phyloP scores from a whole-genome alignment of 1,139 yeast species.

The Yamadazyma spencermartinsiae region DNA sequence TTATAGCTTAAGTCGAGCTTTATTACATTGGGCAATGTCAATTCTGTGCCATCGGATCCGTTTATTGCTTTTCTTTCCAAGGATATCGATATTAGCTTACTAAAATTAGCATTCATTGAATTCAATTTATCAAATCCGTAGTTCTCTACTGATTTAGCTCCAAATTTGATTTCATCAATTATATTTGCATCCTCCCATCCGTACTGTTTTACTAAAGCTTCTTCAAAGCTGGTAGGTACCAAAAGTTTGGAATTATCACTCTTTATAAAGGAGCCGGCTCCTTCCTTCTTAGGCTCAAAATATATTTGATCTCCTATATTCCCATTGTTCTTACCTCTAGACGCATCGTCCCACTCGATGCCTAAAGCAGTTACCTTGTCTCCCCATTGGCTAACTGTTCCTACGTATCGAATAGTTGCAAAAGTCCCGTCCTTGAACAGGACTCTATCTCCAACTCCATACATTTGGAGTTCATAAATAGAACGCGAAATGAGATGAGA shows the following conservation, averaged over 20 bases:
- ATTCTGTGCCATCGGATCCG: conserved; percentile 2
- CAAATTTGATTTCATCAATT: conserved; percentile 35
- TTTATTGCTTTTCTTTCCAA: conserved; percentile 29
- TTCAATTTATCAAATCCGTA: conserved; percentile 65
- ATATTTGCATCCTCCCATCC: conserved; percentile 23
- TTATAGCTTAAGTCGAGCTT: conserved; percentile 66
- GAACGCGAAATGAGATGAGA: no score
- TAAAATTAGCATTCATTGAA: conserved; percentile 46
- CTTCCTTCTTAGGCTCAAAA: conserved; percentile 38
- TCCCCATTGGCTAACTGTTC: conserved; percentile 65
- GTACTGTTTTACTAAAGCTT: conserved; percentile 54
- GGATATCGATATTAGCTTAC: conserved; percentile 47
- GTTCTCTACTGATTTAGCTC: conserved; percentile 57
- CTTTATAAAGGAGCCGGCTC: conserved; percentile 71
- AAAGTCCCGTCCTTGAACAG: conserved; percentile 39
- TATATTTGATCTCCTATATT: conserved; percentile 59
- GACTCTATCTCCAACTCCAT: conserved; percentile 42
- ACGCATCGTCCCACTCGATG: conserved; percentile 80
- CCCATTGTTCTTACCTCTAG: conserved; percentile 81
- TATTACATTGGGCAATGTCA: conserved; percentile 25
- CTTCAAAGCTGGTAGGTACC: conserved; percentile 33
- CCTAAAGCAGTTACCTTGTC: conserved; percentile 55
- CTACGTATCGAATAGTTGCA: conserved; percentile 67
- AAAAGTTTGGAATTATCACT: conserved; percentile 31
- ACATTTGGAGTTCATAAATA: no score